phyloP scores from a whole-genome alignment of 768 basidiomycete species.

The Roridomyces roridus region DNA sequence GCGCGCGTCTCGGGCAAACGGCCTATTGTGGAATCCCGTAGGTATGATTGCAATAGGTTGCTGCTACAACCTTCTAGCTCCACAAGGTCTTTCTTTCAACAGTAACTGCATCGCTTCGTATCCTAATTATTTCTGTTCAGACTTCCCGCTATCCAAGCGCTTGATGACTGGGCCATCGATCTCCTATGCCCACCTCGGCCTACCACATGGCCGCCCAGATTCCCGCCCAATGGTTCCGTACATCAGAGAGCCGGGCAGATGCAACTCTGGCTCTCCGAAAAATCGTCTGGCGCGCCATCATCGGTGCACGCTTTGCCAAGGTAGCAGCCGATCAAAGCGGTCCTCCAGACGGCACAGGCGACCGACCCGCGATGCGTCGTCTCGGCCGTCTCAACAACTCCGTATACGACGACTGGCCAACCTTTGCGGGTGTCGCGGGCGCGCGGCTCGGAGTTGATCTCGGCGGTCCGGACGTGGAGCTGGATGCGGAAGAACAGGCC shows the following conservation, averaged over 20 bases:
- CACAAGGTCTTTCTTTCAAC: constrained; percentile 46
- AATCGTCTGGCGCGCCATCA: constrained; percentile 73
- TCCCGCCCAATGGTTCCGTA: constrained; percentile 64
- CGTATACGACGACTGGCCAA: constrained; percentile 56
- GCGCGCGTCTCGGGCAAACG: constrained; percentile 8
- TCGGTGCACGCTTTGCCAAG: constrained; percentile 37
- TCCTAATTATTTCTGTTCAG: constrained; percentile 35
- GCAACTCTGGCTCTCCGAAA: constrained; percentile 67
- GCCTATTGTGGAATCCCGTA: constrained; percentile 53
- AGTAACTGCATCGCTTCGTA: constrained; percentile 1
- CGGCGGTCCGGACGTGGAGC: constrained; percentile 1
- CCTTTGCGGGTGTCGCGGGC: constrained; percentile 44
- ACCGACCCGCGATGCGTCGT: constrained; percentile 47
- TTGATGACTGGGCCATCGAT: constrained; percentile 39
- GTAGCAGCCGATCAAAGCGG: not conserved
- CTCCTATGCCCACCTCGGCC: constrained; percentile 53
- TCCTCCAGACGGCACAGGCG: constrained; percentile 38
- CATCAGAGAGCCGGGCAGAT: constrained; percentile 34
- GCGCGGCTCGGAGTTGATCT: constrained; percentile 30
- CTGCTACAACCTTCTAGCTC: constrained; percentile 76
- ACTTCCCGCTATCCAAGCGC: constrained; percentile 59
- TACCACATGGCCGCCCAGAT: constrained; percentile 77
- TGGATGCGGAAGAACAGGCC: constrained; percentile 13
- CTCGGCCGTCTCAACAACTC: constrained; percentile 59
- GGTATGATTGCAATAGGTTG: constrained; percentile 74